Evolutionary conservation across 1,284 basidiomycete genomes (phyloP).

Genomic region (Leccinum griseonigrum): DNA sequence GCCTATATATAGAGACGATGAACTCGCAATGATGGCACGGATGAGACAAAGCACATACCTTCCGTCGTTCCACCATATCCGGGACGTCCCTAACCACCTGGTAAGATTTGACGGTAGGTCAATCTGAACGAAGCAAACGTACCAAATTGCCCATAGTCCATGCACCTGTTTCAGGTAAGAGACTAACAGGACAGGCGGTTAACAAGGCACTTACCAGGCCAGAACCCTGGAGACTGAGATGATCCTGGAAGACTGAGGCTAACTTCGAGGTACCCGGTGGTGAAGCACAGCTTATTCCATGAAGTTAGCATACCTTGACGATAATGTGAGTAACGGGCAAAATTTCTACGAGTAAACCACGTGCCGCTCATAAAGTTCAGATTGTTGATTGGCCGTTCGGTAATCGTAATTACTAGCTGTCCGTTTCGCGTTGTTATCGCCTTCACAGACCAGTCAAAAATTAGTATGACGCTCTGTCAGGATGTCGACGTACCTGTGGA

Average conservation of each 20-base stretch:
- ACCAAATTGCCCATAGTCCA: slow-evolving; percentile 86
- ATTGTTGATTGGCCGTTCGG: slow-evolving; percentile 60
- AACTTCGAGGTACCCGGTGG: slow-evolving; percentile 86
- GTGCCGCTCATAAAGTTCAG: slow-evolving; percentile 77
- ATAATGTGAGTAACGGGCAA: slow-evolving; percentile 6
- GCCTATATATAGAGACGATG: slow-evolving; percentile 25
- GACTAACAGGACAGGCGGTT: slow-evolving; percentile 3
- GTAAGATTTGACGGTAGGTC: slow-evolving; percentile 13
- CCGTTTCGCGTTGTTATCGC: slow-evolving; percentile 69
- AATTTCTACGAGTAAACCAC: slow-evolving; percentile 26
- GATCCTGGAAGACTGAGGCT: slow-evolving; percentile 80
- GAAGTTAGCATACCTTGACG: slow-evolving; percentile 65
- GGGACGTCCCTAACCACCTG: slow-evolving; percentile 57
- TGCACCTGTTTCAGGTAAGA: slow-evolving; percentile 40
- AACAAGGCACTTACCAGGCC: slow-evolving; percentile 51
- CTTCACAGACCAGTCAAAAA: slow-evolving; percentile 30
- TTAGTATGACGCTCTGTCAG: neutral
- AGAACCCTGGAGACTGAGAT: slow-evolving; percentile 67
- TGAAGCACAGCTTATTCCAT: slow-evolving; percentile 96
- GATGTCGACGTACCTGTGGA: slow-evolving; percentile 49
- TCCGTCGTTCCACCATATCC: slow-evolving; percentile 65
- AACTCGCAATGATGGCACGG: neutral
- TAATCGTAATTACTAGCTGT: slow-evolving; percentile 73
- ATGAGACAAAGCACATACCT: slow-evolving; percentile 37
- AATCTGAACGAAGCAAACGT: slow-evolving; percentile 1